Conservation (phyloP, 129 eudicot genomes). For the Cynara cardunculus region DNA sequence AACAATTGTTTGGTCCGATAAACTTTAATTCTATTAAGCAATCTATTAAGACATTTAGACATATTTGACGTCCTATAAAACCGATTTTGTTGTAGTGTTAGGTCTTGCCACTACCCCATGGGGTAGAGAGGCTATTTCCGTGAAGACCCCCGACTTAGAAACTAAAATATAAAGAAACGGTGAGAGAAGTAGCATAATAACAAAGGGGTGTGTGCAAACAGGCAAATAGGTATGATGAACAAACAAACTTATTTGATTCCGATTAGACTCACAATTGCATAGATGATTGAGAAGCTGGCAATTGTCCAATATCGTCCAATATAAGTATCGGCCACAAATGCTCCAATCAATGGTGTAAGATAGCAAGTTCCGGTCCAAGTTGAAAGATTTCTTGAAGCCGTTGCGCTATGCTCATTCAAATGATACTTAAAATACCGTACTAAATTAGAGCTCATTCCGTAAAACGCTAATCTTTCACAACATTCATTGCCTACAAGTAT, state of each 20-base stretch:
- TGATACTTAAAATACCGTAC: conserved; percentile 51
- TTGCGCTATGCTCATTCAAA: conserved; percentile 47
- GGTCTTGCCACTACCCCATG: too few species aligned
- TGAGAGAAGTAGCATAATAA: too few species aligned
- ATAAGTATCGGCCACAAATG: conserved; percentile 77
- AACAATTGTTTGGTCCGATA: too few species aligned
- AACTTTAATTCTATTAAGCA: too few species aligned
- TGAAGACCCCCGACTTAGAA: too few species aligned
- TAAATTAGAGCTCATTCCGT: conserved; percentile 71
- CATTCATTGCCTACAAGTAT: conserved; percentile 59
- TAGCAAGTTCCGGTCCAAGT: conserved; percentile 79
- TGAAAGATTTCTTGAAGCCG: conserved; percentile 59
- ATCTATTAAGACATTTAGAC: too few species aligned
- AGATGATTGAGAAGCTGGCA: conserved; percentile 61
- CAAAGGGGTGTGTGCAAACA: too few species aligned
- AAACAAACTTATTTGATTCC: background rate
- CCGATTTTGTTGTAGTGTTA: too few species aligned
- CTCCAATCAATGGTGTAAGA: conserved; percentile 64
- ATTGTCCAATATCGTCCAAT: conserved; percentile 72
- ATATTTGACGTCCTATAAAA: too few species aligned
- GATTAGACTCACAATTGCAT: conserved; percentile 42
- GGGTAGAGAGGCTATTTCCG: too few species aligned
- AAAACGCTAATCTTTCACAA: conserved; percentile 71
- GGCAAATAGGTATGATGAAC: too few species aligned
- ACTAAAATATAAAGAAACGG: too few species aligned